phyloP scores from a whole-genome alignment of 352 stramenopile species.

The Phytophthora parvispora region DNA sequence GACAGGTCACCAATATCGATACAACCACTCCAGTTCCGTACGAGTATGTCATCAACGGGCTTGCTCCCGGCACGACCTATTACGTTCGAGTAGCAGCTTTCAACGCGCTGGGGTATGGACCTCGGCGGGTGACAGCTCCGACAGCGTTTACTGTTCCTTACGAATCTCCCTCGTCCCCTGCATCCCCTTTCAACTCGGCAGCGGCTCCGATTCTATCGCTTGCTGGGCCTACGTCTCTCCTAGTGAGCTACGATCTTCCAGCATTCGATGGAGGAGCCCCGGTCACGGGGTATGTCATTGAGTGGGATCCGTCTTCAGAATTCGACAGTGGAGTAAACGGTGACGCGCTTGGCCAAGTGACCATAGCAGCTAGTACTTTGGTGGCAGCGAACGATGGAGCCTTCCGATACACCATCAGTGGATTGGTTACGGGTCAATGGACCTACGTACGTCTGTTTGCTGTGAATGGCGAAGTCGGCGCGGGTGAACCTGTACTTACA shows the following conservation, averaged over 20 bases:
- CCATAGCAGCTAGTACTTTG: constrained; percentile 28
- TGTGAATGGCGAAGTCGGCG: constrained; percentile 66
- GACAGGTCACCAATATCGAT: constrained; percentile 18
- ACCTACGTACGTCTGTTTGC: constrained; percentile 82
- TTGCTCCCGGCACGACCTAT: constrained; percentile 71
- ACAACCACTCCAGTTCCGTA: constrained; percentile 45
- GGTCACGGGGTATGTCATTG: constrained; percentile 92
- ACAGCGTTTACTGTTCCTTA: constrained; percentile 72
- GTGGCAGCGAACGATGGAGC: constrained; percentile 32
- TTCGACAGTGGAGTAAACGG: constrained; percentile 84
- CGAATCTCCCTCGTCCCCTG: constrained; percentile 56
- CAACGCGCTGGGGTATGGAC: constrained; percentile 72
- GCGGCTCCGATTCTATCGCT: constrained; percentile 76
- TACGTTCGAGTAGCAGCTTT: constrained; percentile 78
- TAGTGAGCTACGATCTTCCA: constrained; percentile 85
- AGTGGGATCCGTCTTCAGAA: constrained; percentile 85
- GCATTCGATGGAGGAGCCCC: constrained; percentile 88
- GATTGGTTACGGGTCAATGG: constrained; percentile 53
- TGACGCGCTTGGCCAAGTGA: constrained; percentile 56
- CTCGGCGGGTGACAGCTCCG: constrained; percentile 67
- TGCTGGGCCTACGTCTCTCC: constrained; percentile 70
- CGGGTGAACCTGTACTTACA: constrained; percentile 51
- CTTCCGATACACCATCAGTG: constrained; percentile 58
- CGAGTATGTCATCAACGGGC: constrained; percentile 61
- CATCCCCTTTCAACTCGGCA: constrained; percentile 71